phyloP scores from a whole-genome alignment of 2,329 filamentous ascomycete species.

The Diaporthe helianthi region DNA sequence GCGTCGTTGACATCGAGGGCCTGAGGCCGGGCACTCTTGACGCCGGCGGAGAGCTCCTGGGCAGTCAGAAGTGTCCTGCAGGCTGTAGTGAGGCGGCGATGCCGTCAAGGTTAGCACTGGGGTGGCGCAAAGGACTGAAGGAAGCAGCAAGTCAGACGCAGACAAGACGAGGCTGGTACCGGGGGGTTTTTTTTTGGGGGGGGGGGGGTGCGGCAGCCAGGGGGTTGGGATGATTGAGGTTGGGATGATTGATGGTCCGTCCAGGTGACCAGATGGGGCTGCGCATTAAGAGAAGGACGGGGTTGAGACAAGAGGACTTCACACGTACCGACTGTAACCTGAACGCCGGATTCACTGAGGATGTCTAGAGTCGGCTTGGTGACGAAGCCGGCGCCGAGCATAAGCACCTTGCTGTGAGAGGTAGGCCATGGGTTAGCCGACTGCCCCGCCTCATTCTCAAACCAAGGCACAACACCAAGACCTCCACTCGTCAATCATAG shows the following conservation, averaged over 20 bases:
- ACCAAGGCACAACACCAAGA: background rate
- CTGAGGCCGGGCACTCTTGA: conserved; percentile 77
- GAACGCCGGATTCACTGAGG: conserved; percentile 64
- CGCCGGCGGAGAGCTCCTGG: conserved; percentile 74
- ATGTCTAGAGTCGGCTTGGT: conserved; percentile 70
- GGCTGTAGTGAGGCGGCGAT: conserved; percentile 55
- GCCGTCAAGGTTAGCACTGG: conserved; percentile 11
- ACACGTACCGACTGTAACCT: conserved; percentile 68
- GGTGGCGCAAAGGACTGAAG: background rate
- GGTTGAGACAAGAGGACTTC: background rate
- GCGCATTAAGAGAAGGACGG: background rate
- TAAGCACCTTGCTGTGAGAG: conserved; percentile 45
- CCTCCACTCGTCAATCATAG: background rate
- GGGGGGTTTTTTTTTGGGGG: too few relatives aligned
- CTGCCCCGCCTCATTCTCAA: conserved; percentile 12
- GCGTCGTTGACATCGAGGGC: conserved; percentile 84
- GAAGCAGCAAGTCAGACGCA: background rate
- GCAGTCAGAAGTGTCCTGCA: conserved; percentile 83
- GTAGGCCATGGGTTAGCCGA: conserved; percentile 23
- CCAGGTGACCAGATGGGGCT: conserved; percentile 4
- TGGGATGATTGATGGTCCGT: too few relatives aligned
- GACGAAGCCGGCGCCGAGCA: conserved; percentile 64
- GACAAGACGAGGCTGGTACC: background rate
- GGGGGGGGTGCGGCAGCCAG: background rate
- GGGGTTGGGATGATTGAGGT: background rate